These are phyloP conservation scores for Lachancea sp. DNA, from an alignment of 805 yeast genomes.

Conservation along the genomic window DNA sequence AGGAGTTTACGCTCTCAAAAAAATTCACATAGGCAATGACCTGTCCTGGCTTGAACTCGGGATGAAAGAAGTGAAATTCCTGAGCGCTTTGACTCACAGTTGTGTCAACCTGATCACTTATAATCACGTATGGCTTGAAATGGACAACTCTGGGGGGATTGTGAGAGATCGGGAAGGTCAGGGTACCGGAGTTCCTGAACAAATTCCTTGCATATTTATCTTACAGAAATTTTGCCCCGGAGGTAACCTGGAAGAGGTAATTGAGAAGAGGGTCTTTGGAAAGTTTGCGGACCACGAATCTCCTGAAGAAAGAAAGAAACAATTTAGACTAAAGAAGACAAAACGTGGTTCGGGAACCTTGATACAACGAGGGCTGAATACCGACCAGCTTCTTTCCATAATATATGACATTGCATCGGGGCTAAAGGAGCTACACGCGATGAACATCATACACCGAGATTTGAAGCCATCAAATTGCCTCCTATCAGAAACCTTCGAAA, in stretches of 20 bases:
- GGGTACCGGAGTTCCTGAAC: constrained; percentile 12
- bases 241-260: constrained; percentile 73
- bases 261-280: constrained; percentile 33
- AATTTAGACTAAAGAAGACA: constrained; percentile 26
- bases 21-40: constrained; percentile 77
- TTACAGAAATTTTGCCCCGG: constrained; percentile 85
- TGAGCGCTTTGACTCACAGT: constrained; percentile 44
- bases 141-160: constrained; percentile 42
- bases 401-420: constrained; percentile 66
- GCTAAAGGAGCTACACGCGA: constrained; percentile 60
- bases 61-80: constrained; percentile 68
- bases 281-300: constrained; percentile 34
- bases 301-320: constrained; percentile 36
- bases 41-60: constrained; percentile 62
- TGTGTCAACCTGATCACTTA: constrained; percentile 66
- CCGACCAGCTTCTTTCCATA: constrained; percentile 60
- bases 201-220: constrained; percentile 67
- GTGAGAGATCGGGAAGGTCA: constrained; percentile 17
- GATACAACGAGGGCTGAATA: constrained; percentile 36
- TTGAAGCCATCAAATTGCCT: constrained; percentile 85
- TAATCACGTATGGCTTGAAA: constrained; percentile 89
- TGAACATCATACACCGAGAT: constrained; percentile 81
- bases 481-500: constrained; percentile 33
- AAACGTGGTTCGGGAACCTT: constrained; percentile 4
- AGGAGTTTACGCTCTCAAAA: constrained; percentile 79